Percentiles rank a stretch among this genome's conserved stretches.
Evolutionary conservation across 768 basidiomycete genomes (phyloP).

Genomic region (Trichaptum fuscoviolaceum): DNA sequence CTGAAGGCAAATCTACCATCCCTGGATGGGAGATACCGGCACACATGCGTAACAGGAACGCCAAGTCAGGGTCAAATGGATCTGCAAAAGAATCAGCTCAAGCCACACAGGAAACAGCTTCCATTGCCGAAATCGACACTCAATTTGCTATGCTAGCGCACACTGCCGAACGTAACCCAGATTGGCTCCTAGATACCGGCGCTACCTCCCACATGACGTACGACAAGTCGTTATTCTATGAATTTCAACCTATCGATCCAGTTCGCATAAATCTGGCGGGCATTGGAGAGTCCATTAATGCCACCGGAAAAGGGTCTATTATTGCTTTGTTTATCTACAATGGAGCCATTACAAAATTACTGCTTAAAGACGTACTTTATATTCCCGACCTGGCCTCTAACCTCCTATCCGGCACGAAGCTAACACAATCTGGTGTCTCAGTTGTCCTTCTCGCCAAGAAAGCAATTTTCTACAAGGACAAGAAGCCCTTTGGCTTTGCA

Average conservation of each 20-base stretch:
- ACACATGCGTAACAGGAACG: background rate
- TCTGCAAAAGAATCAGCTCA: background rate
- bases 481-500: background rate
- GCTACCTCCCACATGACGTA: conserved; percentile 23
- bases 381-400: conserved; percentile 23
- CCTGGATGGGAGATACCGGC: background rate
- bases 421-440: conserved; percentile 14
- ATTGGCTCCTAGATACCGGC: conserved; percentile 17
- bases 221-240: conserved; percentile 14
- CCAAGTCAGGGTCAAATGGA: background rate
- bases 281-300: conserved; percentile 14
- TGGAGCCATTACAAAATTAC: conserved; percentile 13
- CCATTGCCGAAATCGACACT: background rate
- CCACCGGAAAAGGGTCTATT: conserved; percentile 20
- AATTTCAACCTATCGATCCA: conserved; percentile 10
- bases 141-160: background rate
- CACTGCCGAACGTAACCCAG: background rate
- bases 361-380: conserved; percentile 21
- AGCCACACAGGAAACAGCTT: background rate
- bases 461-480: background rate
- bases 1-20: background rate
- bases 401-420: conserved; percentile 19
- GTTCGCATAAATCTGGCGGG: conserved; percentile 11
- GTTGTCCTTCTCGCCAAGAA: conserved; percentile 15
- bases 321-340: conserved; percentile 11